Base-by-base conservation (phyloP, 768 basidiomycete genomes). In the Leccinum pellstonianum region DNA sequence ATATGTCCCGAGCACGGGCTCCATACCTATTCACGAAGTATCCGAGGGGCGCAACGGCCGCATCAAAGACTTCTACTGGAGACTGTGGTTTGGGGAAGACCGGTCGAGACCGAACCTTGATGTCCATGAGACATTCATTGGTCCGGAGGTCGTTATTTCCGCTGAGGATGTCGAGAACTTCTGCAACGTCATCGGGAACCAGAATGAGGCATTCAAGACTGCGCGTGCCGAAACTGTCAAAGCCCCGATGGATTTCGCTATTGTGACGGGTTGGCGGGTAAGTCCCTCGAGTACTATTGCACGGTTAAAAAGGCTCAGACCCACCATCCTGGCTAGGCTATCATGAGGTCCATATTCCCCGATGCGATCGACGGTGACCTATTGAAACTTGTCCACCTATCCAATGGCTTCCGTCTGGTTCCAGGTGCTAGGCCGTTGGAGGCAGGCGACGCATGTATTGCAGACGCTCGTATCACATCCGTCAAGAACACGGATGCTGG, bases 41-140 rank as follows among this genome's bases (percentile, higher is more conserved):
- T 83, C 86, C 5, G 80, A 83, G 9, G 91, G 83, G 61, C 87
- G 95, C 65, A 98, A 96, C 77, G 80, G 80, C 56, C 86, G 91
- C 62, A 95, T 98, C 79, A 98, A 97, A 77, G 85, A 90, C 66
- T 98, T 98, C 73, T 99, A 99, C 80, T 99, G 97, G 97, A 88
- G 88, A 72, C 77, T 98, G 35, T 98, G 97, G 97, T 96, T 94
- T 72, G 95, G 97, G 38, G 93, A 94, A 69, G 79, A 91, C 61
- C 83, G 89, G 65, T 73, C 73, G 2, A 80, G 98, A 25, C 91
- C 95, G 10, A 75, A 82, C n/a, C 86, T 98, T 62, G 83, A 87
- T 67, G 81, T 96, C 56, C 83, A 83, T 53, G 90, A 91, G 64
- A 89, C 83, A 14, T 96, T 98, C 77, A 83, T 85, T 56, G 90